phyloP scores from a whole-genome alignment of 345 rosid genomes.

The Mercurialis annua region DNA sequence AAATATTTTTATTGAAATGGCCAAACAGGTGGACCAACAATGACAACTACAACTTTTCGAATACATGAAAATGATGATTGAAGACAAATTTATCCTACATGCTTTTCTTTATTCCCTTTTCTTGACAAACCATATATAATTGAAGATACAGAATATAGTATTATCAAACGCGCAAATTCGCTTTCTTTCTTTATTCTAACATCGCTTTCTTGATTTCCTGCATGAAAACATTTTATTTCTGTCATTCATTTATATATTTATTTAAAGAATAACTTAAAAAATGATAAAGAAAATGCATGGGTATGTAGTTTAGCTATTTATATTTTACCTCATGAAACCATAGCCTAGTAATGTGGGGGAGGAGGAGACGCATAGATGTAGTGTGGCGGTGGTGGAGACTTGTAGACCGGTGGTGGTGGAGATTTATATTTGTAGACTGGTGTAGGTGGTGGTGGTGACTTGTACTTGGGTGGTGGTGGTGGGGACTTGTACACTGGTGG shows the following conservation, averaged over 20 bases:
- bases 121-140: not conserved
- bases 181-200: constrained; percentile 10
- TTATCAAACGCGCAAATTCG: constrained; percentile 9
- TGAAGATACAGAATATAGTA: not conserved
- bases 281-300: not conserved
- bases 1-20: not conserved
- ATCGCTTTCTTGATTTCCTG: constrained; percentile 12
- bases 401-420: constrained; percentile 4
- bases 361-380: constrained; percentile 13
- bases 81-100: not conserved
- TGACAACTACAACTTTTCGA: not conserved
- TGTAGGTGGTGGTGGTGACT: constrained; percentile 16
- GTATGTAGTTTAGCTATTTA: constrained; percentile 3
- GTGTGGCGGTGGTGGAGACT: constrained; percentile 2
- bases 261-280: not conserved
- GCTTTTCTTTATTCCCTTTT: not conserved
- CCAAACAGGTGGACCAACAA: not conserved
- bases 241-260: not conserved
- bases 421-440: constrained; percentile 10
- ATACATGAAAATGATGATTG: constrained; percentile 4
- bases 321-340: constrained; percentile 19
- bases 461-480: constrained; percentile 20
- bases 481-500: not conserved
- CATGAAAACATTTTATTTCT: not conserved
- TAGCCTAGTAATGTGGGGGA: constrained; percentile 27